phyloP scores from a whole-genome alignment of 164 flowering plant genomes.

The Macadamia tetraphylla region DNA sequence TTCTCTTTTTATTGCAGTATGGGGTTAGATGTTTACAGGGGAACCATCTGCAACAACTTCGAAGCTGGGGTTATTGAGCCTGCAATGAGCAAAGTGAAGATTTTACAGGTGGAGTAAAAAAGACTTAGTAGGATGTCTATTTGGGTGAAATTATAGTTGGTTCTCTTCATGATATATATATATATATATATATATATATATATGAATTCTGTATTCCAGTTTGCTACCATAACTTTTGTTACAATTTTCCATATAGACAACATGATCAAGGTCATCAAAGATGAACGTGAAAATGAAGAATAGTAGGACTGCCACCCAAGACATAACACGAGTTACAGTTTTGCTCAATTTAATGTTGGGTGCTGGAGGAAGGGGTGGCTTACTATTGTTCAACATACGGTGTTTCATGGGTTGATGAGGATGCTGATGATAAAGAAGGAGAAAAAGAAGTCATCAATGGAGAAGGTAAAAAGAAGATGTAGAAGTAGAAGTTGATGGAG shows the following conservation, averaged over 20 bases:
- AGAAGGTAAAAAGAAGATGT: background rate
- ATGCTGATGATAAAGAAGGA: no score
- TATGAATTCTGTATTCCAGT: slow-evolving; percentile 33
- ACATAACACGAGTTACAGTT: no score
- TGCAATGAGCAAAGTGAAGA: slow-evolving; percentile 64
- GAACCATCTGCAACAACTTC: slow-evolving; percentile 74
- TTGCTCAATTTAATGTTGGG: no score
- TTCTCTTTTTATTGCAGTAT: slow-evolving; percentile 46
- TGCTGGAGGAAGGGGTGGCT: no score
- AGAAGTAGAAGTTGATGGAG: no score
- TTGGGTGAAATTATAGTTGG: background rate
- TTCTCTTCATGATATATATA: background rate
- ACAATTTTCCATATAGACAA: slow-evolving; percentile 96
- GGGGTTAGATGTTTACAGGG: slow-evolving; percentile 86
- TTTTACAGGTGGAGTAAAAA: slow-evolving; percentile 63
- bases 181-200: background rate
- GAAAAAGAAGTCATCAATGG: no score
- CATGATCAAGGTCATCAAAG: slow-evolving; percentile 91
- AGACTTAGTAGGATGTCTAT: no score
- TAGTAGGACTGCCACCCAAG: no score
- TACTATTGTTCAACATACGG: no score
- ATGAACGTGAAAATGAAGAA: slow-evolving; percentile 60
- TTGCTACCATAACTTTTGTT: slow-evolving; percentile 97
- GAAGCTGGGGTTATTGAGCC: slow-evolving; percentile 73
- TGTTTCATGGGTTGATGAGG: no score